These are phyloP conservation scores for Zygoascus flipseniorum DNA, from an alignment of 805 yeast species.

Conservation along the genomic window DNA sequence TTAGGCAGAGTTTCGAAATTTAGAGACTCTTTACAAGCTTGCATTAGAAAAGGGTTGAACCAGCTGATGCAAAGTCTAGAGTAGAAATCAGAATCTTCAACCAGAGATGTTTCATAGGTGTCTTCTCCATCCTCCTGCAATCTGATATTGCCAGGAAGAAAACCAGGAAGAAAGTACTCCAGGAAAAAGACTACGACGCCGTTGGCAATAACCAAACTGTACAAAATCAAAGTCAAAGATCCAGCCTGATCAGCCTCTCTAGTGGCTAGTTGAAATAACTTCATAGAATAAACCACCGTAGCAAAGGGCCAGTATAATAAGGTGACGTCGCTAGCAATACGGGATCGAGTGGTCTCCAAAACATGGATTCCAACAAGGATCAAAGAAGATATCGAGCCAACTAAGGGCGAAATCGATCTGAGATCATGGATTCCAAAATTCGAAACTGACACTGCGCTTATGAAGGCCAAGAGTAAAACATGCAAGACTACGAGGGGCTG, in stretches of 20 bases:
- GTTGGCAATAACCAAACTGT: neutral
- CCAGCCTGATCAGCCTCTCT: conserved; percentile 2
- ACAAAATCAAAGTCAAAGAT: conserved; percentile 2
- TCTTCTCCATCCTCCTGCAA: neutral
- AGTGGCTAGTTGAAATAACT: conserved; percentile 7
- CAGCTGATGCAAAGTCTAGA: conserved; percentile 47
- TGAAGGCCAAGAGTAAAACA: neutral
- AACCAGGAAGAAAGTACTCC: conserved; percentile 4
- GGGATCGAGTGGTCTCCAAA: conserved; percentile 8
- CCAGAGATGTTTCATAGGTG: conserved; percentile 3
- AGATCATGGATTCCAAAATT: conserved; percentile 1
- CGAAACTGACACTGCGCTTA: neutral
- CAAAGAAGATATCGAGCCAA: conserved; percentile 1
- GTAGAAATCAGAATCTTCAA: conserved; percentile 42
- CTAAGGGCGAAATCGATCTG: conserved; percentile 6
- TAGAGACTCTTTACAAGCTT: conserved; percentile 40
- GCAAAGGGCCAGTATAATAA: conserved; percentile 12
- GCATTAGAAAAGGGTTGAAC: conserved; percentile 51
- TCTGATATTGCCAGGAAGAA: conserved; percentile 3
- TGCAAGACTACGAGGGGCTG: neutral
- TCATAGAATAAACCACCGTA: conserved; percentile 9
- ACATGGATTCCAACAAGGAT: conserved; percentile 9
- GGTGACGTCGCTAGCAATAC: conserved; percentile 13
- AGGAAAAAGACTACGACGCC: conserved; percentile 6
- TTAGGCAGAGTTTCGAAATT: conserved; percentile 28